Evolutionary conservation across 2,329 filamentous ascomycete genomes (phyloP).

Genomic region (Ophiosphaerella herpotricha): DNA sequence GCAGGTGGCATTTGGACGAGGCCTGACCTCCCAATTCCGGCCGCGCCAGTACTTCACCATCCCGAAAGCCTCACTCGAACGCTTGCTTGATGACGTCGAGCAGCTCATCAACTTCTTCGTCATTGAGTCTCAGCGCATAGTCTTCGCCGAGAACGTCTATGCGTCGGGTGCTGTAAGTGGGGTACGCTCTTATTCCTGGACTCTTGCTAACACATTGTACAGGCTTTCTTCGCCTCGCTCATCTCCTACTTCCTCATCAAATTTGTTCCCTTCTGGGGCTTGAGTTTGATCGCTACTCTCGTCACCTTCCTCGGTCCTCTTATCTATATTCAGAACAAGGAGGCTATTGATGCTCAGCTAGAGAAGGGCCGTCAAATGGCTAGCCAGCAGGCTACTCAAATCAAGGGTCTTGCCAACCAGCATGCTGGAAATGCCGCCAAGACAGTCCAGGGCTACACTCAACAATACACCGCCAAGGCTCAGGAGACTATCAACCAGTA

Average conservation of each 20-base stretch:
- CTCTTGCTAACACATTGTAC: conserved; percentile 1
- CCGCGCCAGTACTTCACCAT: conserved; percentile 69
- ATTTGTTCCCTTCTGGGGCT: conserved; percentile 67
- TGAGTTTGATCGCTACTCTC: conserved; percentile 61
- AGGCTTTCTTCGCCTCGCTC: conserved; percentile 65
- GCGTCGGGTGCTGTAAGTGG: conserved; percentile 63
- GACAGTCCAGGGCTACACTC: conserved; percentile 62
- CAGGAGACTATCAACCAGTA: conserved; percentile 54
- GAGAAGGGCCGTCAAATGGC: conserved; percentile 59
- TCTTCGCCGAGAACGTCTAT: conserved; percentile 68
- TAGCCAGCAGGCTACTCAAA: conserved; percentile 62
- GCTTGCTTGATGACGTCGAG: conserved; percentile 64
- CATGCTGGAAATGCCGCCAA: conserved; percentile 63
- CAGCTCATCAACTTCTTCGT: conserved; percentile 71
- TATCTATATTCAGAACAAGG: conserved; percentile 68
- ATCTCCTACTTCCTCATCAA: conserved; percentile 68
- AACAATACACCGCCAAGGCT: conserved; percentile 65
- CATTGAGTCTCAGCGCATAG: conserved; percentile 68
- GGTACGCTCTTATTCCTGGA: background rate
- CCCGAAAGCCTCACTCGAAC: conserved; percentile 66
- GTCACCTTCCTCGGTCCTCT: conserved; percentile 64
- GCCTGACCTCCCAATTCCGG: conserved; percentile 64
- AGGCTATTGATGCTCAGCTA: conserved; percentile 65
- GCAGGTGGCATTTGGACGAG: conserved; percentile 60
- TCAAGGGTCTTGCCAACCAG: conserved; percentile 64